phyloP scores from a whole-genome alignment of 2,329 filamentous ascomycete species.

The Botryotinia narcissicola region DNA sequence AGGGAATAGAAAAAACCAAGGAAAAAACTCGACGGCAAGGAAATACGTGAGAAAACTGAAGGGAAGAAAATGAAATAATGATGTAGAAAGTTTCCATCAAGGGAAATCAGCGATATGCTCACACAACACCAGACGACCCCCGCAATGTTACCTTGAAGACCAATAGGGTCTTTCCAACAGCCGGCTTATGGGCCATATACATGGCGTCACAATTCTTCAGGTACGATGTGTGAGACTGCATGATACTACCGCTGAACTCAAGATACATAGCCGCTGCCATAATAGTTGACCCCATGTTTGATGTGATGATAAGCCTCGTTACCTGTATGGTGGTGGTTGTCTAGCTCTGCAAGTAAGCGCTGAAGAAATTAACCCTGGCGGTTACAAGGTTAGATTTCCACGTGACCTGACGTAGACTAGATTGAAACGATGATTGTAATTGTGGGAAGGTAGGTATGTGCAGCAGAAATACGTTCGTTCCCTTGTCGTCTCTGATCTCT shows the following conservation, averaged over 20 bases:
- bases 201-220: constrained; percentile 17
- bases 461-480: background rate
- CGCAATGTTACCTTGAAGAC: constrained; percentile 23
- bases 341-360: constrained; percentile 19
- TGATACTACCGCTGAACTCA: constrained; percentile 20
- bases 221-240: constrained; percentile 18
- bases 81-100: constrained; percentile 20
- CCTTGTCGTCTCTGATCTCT: background rate
- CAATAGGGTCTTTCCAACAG: constrained; percentile 22
- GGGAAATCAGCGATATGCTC: constrained; percentile 22
- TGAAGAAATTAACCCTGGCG: constrained; percentile 18
- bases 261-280: constrained; percentile 20
- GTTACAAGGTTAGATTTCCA: constrained; percentile 5
- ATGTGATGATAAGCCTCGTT: constrained; percentile 21
- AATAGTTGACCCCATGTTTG: constrained; percentile 19
- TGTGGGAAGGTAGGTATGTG: background rate
- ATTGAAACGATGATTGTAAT: background rate
- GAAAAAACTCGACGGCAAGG: constrained; percentile 5
- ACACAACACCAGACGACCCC: background rate
- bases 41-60: constrained; percentile 15
- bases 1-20: constrained; percentile 30
- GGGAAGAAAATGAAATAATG: constrained; percentile 22
- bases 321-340: constrained; percentile 18
- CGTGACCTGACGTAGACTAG: background rate
- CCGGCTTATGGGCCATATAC: constrained; percentile 15